Percentiles rank a stretch among this genome's conserved stretches.
Evolutionary conservation across 345 rosid species (phyloP).

Genomic region (Brassica juncea): DNA sequence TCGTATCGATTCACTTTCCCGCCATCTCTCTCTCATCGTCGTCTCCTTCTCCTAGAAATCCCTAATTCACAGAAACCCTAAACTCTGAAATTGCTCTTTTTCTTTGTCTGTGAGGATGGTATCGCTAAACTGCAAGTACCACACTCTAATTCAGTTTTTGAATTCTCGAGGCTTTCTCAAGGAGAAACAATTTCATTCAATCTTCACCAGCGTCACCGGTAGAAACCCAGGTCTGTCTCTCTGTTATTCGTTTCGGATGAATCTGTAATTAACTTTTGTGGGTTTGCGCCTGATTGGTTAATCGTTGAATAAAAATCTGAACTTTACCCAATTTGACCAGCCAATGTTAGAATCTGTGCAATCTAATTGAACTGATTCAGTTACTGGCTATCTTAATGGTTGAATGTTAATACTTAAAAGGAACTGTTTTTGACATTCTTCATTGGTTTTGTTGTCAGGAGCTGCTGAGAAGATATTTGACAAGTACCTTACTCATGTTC

Average conservation of each 20-base stretch:
- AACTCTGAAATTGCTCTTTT: not conserved
- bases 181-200: slow-evolving; percentile 60
- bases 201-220: slow-evolving; percentile 70
- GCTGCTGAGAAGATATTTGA: slow-evolving; percentile 49
- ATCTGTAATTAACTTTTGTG: not conserved
- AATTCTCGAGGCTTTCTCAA: slow-evolving; percentile 77
- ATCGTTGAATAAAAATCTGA: slow-evolving; percentile 7
- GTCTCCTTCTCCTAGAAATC: not conserved
- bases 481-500: slow-evolving; percentile 62
- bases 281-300: not conserved
- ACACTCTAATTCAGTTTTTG: slow-evolving; percentile 75
- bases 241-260: not conserved
- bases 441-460: slow-evolving; percentile 41
- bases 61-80: slow-evolving; percentile 11
- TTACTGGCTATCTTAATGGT: not conserved
- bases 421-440: no score
- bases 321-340: not conserved
- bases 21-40: slow-evolving; percentile 31
- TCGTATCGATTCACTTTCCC: slow-evolving; percentile 21
- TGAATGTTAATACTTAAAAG: no score
- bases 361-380: not conserved
- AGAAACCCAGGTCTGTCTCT: slow-evolving; percentile 60
- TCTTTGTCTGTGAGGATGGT: slow-evolving; percentile 42
- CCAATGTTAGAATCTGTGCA: no score
- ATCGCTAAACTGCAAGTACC: slow-evolving; percentile 66